Base-by-base conservation (phyloP, 352 stramenopile species). In the Pythium insidiosum region DNA sequence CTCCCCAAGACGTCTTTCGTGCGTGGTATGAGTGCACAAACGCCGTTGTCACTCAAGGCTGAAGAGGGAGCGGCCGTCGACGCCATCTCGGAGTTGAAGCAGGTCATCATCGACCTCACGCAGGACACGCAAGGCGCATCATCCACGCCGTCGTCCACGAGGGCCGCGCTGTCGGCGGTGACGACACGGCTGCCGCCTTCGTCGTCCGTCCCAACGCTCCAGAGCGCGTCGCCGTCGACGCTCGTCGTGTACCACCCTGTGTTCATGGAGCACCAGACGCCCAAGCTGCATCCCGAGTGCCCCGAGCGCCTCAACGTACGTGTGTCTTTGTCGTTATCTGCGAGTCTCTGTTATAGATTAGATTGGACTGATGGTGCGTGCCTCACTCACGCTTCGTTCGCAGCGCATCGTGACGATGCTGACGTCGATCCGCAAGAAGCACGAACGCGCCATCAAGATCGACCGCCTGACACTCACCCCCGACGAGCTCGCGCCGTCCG, bases 201-300 rank as follows among this genome's bases (percentile, higher is more conserved):
- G n/a, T n/a, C n/a, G n/a, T n/a, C n/a, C n/a, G n/a, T n/a, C n/a
- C n/a, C n/a, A n/a, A n/a, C n/a, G n/a, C n/a, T n/a, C n/a, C n/a
- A n/a, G n/a, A n/a, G n/a, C n/a, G n/a, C n/a, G n/a, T n/a, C n/a
- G n/a, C 43, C 48, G 10, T 78, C 69, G 11, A 92, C 80, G 5
- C 55, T 88, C 28, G 75, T 92, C 28, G 60, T 88, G 42, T 92
- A 92, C 42, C 80, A 92, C 38, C 77, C 80, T 6, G 66, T 84
- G 19, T 92, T 88, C 47, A 68, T 90, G 24, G 74, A 88, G n/a
- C 80, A 92, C 33, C 70, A 88, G 47, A 92, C 80, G 5, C 80
- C 80, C 6, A 80, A 84, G 50, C 72, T 88, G 37, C 79, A 92
- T 55, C 76, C 79, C 0, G 79, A 92, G 47, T 92, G 76, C 31